phyloP scores from a whole-genome alignment of 2,329 filamentous ascomycete genomes.

The Geoglossum cookeanum region DNA sequence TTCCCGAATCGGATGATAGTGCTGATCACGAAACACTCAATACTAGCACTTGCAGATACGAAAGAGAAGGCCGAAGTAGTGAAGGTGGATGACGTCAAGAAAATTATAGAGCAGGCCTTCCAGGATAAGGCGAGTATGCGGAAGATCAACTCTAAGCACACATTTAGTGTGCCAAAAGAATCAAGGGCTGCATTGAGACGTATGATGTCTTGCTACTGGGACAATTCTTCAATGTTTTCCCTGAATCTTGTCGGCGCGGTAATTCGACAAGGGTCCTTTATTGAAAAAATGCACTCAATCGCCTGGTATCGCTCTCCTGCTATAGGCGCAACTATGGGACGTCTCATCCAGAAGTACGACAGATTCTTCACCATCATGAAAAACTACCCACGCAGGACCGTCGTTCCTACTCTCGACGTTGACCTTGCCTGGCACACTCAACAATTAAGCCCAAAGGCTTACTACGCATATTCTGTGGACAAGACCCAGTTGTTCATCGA shows the following conservation, averaged over 20 bases:
- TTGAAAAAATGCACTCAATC: slow-evolving; percentile 55
- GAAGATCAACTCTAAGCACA: slow-evolving; percentile 19
- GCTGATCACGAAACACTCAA: background rate
- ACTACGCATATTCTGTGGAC: slow-evolving; percentile 37
- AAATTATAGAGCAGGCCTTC: slow-evolving; percentile 30
- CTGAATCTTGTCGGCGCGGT: slow-evolving; percentile 47
- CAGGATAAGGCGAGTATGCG: slow-evolving; percentile 20
- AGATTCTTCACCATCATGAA: slow-evolving; percentile 44
- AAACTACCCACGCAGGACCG: slow-evolving; percentile 25
- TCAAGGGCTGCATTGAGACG: slow-evolving; percentile 32
- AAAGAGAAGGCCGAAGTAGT: slow-evolving; percentile 13
- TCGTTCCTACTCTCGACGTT: slow-evolving; percentile 54
- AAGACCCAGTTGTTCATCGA: slow-evolving; percentile 43
- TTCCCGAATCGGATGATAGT: slow-evolving; percentile 16
- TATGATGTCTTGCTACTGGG: slow-evolving; percentile 55
- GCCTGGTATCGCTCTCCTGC: slow-evolving; percentile 63
- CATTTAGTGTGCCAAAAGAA: background rate
- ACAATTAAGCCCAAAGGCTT: slow-evolving; percentile 44
- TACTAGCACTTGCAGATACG: slow-evolving; percentile 8
- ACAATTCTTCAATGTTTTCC: slow-evolving; percentile 43
- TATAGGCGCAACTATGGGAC: slow-evolving; percentile 40
- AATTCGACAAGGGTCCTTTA: slow-evolving; percentile 44
- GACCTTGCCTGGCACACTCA: slow-evolving; percentile 70
- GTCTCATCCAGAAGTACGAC: slow-evolving; percentile 44
- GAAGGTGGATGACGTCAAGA: slow-evolving; percentile 33